Evolutionary conservation across 1,284 basidiomycete genomes (phyloP).

Genomic region (Cutaneotrichosporon arboriforme): DNA sequence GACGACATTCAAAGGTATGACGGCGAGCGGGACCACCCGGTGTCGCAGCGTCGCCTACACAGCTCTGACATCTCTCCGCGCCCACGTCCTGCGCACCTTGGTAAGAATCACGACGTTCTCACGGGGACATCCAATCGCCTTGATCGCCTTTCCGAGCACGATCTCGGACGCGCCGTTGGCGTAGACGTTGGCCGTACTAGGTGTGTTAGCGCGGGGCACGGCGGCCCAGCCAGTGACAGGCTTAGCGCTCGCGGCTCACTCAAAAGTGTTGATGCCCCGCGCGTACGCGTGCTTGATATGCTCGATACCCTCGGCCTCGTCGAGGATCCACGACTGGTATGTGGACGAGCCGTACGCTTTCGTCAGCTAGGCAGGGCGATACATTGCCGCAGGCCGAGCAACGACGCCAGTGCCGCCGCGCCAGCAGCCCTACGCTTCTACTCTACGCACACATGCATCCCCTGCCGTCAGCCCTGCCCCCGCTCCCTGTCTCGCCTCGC

Average conservation of each 20-base stretch:
- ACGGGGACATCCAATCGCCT: slow-evolving; percentile 62
- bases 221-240: slow-evolving; percentile 1
- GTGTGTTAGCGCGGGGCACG: neutral
- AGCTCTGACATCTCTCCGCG: no score
- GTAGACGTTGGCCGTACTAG: slow-evolving; percentile 46
- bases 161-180: slow-evolving; percentile 56
- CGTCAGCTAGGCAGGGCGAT: no score
- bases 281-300: slow-evolving; percentile 44
- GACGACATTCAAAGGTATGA: no score
- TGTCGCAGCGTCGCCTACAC: neutral
- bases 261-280: slow-evolving; percentile 41
- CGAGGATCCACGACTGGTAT: slow-evolving; percentile 36
- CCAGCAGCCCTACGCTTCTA: neutral
- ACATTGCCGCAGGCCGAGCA: neutral
- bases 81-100: slow-evolving; percentile 51
- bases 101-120: slow-evolving; percentile 74
- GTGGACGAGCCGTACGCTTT: slow-evolving; percentile 30
- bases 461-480: slow-evolving; percentile 12
- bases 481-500: no score
- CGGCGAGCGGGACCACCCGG: no score
- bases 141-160: slow-evolving; percentile 74
- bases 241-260: slow-evolving; percentile 20
- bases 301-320: slow-evolving; percentile 37
- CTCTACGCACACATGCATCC: slow-evolving; percentile 31
- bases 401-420: neutral